phyloP scores from a whole-genome alignment of 2,329 filamentous ascomycete species.

The Xylariomycetidae sp. region DNA sequence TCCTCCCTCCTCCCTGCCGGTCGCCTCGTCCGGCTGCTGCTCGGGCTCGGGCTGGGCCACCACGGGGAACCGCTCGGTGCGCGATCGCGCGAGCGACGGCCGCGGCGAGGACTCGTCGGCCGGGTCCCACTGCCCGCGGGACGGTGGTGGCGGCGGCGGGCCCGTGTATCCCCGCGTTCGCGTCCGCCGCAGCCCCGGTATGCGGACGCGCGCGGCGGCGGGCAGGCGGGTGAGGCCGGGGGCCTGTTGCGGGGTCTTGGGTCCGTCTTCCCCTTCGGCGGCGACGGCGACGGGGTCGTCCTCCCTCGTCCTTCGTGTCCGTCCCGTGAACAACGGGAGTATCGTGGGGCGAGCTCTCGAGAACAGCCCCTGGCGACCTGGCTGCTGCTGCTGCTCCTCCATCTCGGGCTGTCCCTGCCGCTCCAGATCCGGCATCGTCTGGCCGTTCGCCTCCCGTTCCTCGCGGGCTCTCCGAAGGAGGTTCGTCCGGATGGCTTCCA shows the following conservation, averaged over 20 bases:
- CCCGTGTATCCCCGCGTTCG: slow-evolving; percentile 32
- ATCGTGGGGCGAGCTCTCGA: slow-evolving; percentile 10
- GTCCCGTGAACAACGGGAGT: slow-evolving; percentile 13
- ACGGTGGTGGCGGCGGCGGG: slow-evolving; percentile 21
- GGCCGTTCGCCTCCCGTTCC: slow-evolving; percentile 9
- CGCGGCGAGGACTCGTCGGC: slow-evolving; percentile 4
- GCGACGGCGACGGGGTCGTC: slow-evolving; percentile 1
- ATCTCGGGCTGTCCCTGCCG: slow-evolving; percentile 12
- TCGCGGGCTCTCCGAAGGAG: slow-evolving; percentile 14
- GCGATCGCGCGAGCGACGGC: slow-evolving; percentile 4
- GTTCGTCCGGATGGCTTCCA: slow-evolving; percentile 20
- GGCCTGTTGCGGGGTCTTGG: slow-evolving; percentile 42
- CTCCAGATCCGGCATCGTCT: slow-evolving; percentile 10
- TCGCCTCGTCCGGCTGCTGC: slow-evolving; percentile 9
- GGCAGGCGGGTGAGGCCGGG: slow-evolving; percentile 35
- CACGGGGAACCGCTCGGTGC: slow-evolving; percentile 12
- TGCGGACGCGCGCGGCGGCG: slow-evolving; percentile 34
- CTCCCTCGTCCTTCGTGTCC: slow-evolving; percentile 8
- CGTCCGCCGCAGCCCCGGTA: slow-evolving; percentile 35
- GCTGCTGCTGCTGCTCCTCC: slow-evolving; percentile 12
- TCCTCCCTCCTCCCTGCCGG: slow-evolving; percentile 5
- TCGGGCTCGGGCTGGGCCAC: slow-evolving; percentile 19
- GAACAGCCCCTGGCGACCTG: slow-evolving; percentile 10
- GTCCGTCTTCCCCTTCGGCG: slow-evolving; percentile 33
- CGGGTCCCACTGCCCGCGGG: slow-evolving; percentile 8